Evolutionary conservation across 1,284 basidiomycete species (phyloP).

Genomic region (Boletellus dicymbophilus): DNA sequence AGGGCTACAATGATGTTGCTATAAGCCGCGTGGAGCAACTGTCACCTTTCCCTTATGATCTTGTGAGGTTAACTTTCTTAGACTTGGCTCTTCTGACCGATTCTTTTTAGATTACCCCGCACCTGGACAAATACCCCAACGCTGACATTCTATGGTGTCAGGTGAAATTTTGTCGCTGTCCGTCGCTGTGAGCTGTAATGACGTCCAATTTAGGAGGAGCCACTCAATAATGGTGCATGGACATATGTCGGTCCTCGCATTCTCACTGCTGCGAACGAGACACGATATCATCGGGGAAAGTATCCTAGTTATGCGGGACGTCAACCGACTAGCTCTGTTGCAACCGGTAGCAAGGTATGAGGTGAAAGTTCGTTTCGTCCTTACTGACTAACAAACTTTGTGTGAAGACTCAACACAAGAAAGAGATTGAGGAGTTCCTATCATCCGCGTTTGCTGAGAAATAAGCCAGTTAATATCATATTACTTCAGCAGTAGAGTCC

Average conservation of each 20-base stretch:
- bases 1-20: constrained; percentile 89
- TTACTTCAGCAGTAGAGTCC: neutral
- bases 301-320: constrained; percentile 87
- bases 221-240: constrained; percentile 93
- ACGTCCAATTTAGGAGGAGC: constrained; percentile 62
- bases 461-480: constrained; percentile 6
- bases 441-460: constrained; percentile 49
- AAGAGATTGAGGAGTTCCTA: constrained; percentile 79
- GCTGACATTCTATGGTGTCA: constrained; percentile 92
- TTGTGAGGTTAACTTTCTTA: constrained; percentile 47
- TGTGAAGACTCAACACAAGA: constrained; percentile 74
- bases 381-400: neutral
- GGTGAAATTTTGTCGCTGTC: constrained; percentile 37
- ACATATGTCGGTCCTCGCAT: constrained; percentile 91
- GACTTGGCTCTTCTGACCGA: constrained; percentile 1
- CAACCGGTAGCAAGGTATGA: constrained; percentile 84
- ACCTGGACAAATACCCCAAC: constrained; percentile 96
- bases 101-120: constrained; percentile 67
- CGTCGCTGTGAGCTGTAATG: neutral
- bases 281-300: constrained; percentile 89
- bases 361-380: neutral
- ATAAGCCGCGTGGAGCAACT: constrained; percentile 96
- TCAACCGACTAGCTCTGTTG: constrained; percentile 86
- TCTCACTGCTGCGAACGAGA: constrained; percentile 81
- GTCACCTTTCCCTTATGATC: constrained; percentile 95